These are phyloP conservation scores for Podochytrium sp. DNA, from an alignment of 192 early-diverging fungal species.

Conservation along the genomic window DNA sequence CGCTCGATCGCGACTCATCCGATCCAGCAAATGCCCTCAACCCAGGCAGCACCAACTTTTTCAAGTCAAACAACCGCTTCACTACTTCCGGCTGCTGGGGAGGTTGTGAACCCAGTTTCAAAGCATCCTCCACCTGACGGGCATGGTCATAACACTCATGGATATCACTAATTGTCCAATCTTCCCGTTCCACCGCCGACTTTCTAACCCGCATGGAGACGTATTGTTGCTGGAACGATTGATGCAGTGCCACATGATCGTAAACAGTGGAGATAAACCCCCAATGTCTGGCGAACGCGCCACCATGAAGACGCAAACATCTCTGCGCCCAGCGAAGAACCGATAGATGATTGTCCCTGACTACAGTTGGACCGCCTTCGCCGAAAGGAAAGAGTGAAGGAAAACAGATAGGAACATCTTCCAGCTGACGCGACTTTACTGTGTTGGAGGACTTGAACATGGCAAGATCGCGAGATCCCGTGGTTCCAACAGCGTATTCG, in stretches of 20 bases:
- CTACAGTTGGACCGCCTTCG: not conserved
- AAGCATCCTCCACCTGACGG: not conserved
- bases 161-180: too few relatives aligned
- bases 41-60: not conserved
- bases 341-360: not conserved
- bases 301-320: not conserved
- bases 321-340: not conserved
- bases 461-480: not conserved
- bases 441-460: not conserved
- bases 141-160: not conserved
- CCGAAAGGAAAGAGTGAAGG: not conserved
- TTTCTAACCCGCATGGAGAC: not conserved
- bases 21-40: not conserved
- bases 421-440: not conserved
- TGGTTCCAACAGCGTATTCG: not conserved
- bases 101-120: not conserved
- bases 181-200: not conserved
- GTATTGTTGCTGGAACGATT: not conserved
- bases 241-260: not conserved
- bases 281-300: not conserved
- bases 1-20: not conserved
- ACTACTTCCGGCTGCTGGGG: not conserved
- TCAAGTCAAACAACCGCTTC: not conserved
- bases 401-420: not conserved
- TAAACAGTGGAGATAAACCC: not conserved